Evolutionary conservation across 345 rosid genomes (phyloP).

Genomic region (Gossypium australe): DNA sequence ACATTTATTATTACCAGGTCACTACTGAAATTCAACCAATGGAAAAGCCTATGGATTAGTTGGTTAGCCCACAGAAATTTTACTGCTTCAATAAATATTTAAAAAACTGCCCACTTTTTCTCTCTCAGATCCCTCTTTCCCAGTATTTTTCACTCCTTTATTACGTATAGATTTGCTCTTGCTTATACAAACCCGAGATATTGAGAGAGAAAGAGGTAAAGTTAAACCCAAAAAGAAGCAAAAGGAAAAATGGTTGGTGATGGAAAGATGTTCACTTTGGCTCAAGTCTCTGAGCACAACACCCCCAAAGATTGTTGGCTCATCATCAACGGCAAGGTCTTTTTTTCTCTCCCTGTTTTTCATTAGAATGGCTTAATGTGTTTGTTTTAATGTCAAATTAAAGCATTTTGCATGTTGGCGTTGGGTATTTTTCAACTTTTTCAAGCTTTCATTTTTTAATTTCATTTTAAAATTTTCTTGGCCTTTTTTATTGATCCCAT

Average conservation of each 20-base stretch:
- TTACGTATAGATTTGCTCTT: too few relatives aligned
- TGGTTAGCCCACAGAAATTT: neutral
- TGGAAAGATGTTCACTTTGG: constrained; percentile 52
- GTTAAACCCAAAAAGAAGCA: neutral
- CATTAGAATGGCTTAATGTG: neutral
- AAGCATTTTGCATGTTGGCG: constrained; percentile 6
- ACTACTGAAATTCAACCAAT: neutral
- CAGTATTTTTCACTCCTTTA: neutral
- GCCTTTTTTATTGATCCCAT: neutral
- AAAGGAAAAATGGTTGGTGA: constrained; percentile 35
- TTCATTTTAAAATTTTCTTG: neutral
- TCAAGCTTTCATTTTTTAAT: neutral
- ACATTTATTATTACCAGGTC: neutral
- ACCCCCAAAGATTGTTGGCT: constrained; percentile 60
- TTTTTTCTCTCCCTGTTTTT: neutral
- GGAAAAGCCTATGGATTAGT: neutral
- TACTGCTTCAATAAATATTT: neutral
- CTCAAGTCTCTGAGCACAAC: constrained; percentile 62
- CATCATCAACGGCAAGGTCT: constrained; percentile 55
- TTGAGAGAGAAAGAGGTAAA: neutral
- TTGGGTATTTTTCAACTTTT: constrained; percentile 2
- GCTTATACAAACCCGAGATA: neutral
- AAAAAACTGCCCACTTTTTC: neutral
- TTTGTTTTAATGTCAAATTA: neutral
- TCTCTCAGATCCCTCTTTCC: neutral